Evolutionary conservation across 2,329 filamentous ascomycete species (phyloP).

Genomic region (Neonectria ditissima): DNA sequence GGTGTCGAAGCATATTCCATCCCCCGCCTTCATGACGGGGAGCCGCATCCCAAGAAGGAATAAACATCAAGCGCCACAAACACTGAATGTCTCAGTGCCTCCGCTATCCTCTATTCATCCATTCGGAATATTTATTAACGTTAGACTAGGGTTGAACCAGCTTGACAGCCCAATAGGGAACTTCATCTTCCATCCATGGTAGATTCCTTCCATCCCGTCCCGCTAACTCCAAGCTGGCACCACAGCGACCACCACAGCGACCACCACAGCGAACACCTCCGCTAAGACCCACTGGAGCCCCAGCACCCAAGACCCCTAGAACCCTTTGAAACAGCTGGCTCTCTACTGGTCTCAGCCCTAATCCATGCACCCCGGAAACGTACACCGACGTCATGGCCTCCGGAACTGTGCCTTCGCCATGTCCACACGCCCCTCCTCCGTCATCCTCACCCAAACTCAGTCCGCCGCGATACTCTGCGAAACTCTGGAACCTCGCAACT

Average conservation of each 20-base stretch:
- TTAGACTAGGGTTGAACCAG: no score
- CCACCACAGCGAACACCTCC: background rate
- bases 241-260: background rate
- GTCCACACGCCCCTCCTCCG: conserved; percentile 4
- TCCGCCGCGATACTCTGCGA: background rate
- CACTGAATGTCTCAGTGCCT: background rate
- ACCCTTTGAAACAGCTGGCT: background rate
- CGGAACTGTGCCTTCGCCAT: background rate
- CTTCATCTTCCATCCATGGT: background rate
- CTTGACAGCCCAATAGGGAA: no score
- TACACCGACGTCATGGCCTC: conserved; percentile 1
- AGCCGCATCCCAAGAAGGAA: background rate
- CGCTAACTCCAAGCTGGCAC: background rate
- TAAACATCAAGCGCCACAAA: background rate
- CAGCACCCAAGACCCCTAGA: background rate
- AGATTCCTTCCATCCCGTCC: background rate
- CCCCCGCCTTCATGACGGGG: background rate
- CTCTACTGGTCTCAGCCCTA: background rate
- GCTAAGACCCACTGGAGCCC: background rate
- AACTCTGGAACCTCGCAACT: conserved; percentile 16
- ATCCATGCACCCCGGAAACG: background rate
- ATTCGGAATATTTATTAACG: no score
- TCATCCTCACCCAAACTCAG: conserved; percentile 6
- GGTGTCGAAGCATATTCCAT: background rate
- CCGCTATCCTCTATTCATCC: background rate